Conservation (phyloP, 2,329 filamentous ascomycete genomes). For the Onygenales sp. region DNA sequence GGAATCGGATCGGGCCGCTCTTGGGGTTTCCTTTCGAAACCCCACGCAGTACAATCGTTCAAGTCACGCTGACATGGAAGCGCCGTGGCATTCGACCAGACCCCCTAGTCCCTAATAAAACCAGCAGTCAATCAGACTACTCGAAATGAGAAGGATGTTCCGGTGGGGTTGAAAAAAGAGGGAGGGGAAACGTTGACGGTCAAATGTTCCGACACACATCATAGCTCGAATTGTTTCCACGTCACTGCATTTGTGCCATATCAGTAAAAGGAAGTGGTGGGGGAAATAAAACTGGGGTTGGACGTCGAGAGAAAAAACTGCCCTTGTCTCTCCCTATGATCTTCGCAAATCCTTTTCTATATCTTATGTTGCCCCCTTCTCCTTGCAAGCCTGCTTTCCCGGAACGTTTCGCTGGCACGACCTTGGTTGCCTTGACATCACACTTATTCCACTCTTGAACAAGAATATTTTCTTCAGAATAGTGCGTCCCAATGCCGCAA, state of each 20-base stretch:
- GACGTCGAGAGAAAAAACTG: not conserved
- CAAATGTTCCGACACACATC: slow-evolving; percentile 1
- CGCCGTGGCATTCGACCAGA: not conserved
- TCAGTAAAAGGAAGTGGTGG: slow-evolving; percentile 1
- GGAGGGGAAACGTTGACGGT: not conserved
- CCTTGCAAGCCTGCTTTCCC: slow-evolving; percentile 3
- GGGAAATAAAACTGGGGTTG: not conserved
- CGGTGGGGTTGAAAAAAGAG: slow-evolving; percentile 1
- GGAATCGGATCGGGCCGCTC: slow-evolving; percentile 10
- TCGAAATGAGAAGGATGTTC: not conserved
- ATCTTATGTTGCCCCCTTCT: slow-evolving; percentile 11
- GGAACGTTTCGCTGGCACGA: slow-evolving; percentile 6
- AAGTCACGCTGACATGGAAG: not conserved
- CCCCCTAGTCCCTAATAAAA: not conserved
- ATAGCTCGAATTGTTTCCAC: slow-evolving; percentile 2
- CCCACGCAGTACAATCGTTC: not conserved
- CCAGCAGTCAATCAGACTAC: not conserved
- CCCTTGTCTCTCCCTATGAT: not conserved
- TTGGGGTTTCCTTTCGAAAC: not conserved
- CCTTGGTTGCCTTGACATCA: slow-evolving; percentile 5
- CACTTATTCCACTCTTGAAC: not conserved
- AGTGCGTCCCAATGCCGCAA: slow-evolving; percentile 12
- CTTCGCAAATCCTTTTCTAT: slow-evolving; percentile 7
- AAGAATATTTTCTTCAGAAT: slow-evolving; percentile 1
- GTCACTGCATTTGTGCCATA: slow-evolving; percentile 2